A percentile compares a stretch with the other conserved stretches of the same genome.
Conservation (phyloP, 345 rosid species). For the Microthlaspi erraticum region DNA sequence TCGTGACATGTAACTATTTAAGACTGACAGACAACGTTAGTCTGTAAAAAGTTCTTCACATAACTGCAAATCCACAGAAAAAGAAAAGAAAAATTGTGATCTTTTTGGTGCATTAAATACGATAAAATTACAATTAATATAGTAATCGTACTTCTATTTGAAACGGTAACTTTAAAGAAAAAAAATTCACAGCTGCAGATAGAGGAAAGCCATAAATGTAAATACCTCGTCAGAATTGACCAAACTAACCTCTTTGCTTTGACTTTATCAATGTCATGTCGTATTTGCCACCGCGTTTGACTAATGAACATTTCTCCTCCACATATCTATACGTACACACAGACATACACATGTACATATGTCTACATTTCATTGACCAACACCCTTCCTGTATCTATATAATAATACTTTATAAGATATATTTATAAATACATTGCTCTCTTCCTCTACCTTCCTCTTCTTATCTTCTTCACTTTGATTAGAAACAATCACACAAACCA, state of each 20-base stretch:
- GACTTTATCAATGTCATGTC: conserved; percentile 30
- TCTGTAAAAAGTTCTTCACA: background rate
- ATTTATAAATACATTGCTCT: conserved; percentile 6
- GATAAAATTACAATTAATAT: background rate
- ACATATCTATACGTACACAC: conserved; percentile 19
- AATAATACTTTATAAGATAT: background rate
- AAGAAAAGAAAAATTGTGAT: too few relatives aligned
- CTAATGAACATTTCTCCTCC: conserved; percentile 31
- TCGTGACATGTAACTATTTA: background rate
- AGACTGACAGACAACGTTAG: conserved; percentile 5
- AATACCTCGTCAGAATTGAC: conserved; percentile 29
- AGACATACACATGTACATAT: background rate
- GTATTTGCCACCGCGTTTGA: conserved; percentile 39
- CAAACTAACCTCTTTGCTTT: conserved; percentile 13
- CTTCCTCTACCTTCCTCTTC: conserved; percentile 20
- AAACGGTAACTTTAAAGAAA: conserved; percentile 3
- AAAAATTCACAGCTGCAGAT: conserved; percentile 12
- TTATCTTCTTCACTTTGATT: conserved; percentile 26
- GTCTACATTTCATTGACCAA: background rate
- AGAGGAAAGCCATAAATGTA: conserved; percentile 24
- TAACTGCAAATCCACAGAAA: background rate
- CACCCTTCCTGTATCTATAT: conserved; percentile 13
- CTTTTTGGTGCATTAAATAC: conserved; percentile 8
- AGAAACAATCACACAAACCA: conserved; percentile 3
- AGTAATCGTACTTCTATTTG: background rate